Percentiles rank a stretch among this genome's conserved stretches.
phyloP scores from a whole-genome alignment of 2,329 filamentous ascomycete species.

The Trichophyton schoenleinii region DNA sequence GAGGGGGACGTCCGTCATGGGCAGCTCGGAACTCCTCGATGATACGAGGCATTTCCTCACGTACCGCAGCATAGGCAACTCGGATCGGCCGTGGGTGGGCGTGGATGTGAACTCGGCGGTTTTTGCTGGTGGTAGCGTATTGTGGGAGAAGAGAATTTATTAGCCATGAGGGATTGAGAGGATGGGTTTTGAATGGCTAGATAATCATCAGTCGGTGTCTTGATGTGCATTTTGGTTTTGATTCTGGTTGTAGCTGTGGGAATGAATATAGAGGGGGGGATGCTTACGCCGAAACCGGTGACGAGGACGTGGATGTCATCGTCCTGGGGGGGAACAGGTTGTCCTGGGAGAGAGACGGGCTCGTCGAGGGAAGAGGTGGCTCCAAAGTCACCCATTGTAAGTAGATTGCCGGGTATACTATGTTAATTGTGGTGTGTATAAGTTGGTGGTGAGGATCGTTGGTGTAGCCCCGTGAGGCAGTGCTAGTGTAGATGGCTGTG shows the following conservation, averaged over 20 bases:
- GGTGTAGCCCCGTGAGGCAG: background rate
- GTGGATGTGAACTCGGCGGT: slow-evolving; percentile 27
- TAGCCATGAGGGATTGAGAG: slow-evolving; percentile 68
- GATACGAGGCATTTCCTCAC: slow-evolving; percentile 50
- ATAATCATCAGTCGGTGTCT: too few relatives aligned
- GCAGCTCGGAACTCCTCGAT: slow-evolving; percentile 37
- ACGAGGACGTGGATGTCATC: slow-evolving; percentile 39
- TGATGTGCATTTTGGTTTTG: too few relatives aligned
- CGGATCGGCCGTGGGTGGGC: slow-evolving; percentile 54
- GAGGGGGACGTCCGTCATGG: slow-evolving; percentile 37
- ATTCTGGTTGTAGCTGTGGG: too few relatives aligned
- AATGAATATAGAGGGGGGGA: background rate
- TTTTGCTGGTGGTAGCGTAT: slow-evolving; percentile 39
- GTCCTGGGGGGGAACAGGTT: background rate
- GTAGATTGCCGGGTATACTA: too few relatives aligned
- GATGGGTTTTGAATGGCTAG: slow-evolving; percentile 59
- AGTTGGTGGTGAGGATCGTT: background rate
- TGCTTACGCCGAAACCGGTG: slow-evolving; percentile 35
- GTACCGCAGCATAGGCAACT: slow-evolving; percentile 58
- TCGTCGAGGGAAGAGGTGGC: background rate
- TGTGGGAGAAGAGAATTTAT: slow-evolving; percentile 58
- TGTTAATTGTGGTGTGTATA: background rate
- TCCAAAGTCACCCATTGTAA: slow-evolving; percentile 13
- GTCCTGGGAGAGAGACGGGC: slow-evolving; percentile 18
- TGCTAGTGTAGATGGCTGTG: background rate